Base-by-base conservation (phyloP, 148 eudicot species). In the Nepenthes mirabilis region DNA sequence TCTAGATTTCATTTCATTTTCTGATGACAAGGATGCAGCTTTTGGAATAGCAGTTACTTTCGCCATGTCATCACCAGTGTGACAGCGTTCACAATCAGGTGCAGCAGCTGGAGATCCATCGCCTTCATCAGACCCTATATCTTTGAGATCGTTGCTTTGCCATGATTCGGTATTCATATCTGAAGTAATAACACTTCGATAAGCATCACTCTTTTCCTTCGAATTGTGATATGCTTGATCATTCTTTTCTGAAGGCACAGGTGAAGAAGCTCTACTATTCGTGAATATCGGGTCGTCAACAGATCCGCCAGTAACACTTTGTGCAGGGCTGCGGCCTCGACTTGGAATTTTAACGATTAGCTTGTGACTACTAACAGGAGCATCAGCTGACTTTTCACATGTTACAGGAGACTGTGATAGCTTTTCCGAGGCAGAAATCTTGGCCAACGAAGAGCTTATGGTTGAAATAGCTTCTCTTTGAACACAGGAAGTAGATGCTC, bases 311-410 rank as follows among this genome's bases (percentile, higher is more conserved):
- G 37, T 59, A 10, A 62, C 62, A 60, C 72, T 74, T 43, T 37
- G 75, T 23, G 74, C 79, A 59, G 79, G 80, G 61, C 80, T 76
- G 37, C 72, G 78, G 14, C 65, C 79, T 4, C 68, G 54, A 58
- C 75, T 79, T 56, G 84, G 75, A 60, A 83, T 67, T 76, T 74
- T 77, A 50, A 83, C 84, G 56, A 79, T 77, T 54, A 83, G 60
- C 60, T 67, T 63, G 35, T 63, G 78, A 54, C 37, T 72, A 69
- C 60, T 77, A 51, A 45, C 45, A 43, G 45, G 37, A 48, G 75
- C 70, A 60, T 82, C 87, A 61, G 59, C 34, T 12, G 33, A 62
- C 50, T 57, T 73, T 55, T 77, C 82, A 55, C n/a, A 45, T 71
- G 79, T 49, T 12, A 49, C 12, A 49, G 58, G 51, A 43, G 52